phyloP scores from a whole-genome alignment of 2,329 filamentous ascomycete species.

The Cylindrodendrum hubeiense region DNA sequence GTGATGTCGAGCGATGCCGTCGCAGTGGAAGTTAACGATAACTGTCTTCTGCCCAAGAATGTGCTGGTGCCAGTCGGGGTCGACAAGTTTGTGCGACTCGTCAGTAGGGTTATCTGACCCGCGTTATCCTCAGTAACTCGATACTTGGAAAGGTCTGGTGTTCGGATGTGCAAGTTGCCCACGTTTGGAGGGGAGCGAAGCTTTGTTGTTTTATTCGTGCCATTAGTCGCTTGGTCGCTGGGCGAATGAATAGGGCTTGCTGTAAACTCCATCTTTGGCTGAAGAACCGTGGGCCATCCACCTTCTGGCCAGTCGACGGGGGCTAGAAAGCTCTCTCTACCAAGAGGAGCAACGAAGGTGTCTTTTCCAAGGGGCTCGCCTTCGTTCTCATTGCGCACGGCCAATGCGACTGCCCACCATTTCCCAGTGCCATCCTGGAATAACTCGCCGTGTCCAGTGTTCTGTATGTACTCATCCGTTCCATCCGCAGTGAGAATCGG shows the following conservation, averaged over 20 bases:
- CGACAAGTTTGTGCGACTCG: slow-evolving; percentile 13
- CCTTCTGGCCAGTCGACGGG: slow-evolving; percentile 27
- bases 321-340: slow-evolving; percentile 22
- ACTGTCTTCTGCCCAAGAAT: slow-evolving; percentile 21
- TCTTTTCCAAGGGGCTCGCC: slow-evolving; percentile 5
- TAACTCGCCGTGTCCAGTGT: slow-evolving; percentile 41
- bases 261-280: slow-evolving; percentile 20
- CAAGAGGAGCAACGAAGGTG: slow-evolving; percentile 24
- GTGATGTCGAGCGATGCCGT: slow-evolving; percentile 14
- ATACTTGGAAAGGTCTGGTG: slow-evolving; percentile 21
- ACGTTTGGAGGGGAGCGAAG: slow-evolving; percentile 4
- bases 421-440: slow-evolving; percentile 36
- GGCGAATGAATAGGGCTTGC: background rate
- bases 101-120: background rate
- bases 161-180: slow-evolving; percentile 20
- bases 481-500: slow-evolving; percentile 48
- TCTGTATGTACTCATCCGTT: slow-evolving; percentile 37
- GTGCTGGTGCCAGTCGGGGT: slow-evolving; percentile 16
- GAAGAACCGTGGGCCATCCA: slow-evolving; percentile 20
- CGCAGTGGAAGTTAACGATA: slow-evolving; percentile 20
- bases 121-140: background rate
- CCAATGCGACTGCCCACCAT: slow-evolving; percentile 36
- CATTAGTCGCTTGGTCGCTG: background rate
- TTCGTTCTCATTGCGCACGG: slow-evolving; percentile 24
- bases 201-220: background rate